Percentiles rank a stretch among this genome's conserved stretches.
These are phyloP conservation scores for Diaporthe caulivora DNA, from an alignment of 2,329 filamentous ascomycete genomes.

Conservation along the genomic window DNA sequence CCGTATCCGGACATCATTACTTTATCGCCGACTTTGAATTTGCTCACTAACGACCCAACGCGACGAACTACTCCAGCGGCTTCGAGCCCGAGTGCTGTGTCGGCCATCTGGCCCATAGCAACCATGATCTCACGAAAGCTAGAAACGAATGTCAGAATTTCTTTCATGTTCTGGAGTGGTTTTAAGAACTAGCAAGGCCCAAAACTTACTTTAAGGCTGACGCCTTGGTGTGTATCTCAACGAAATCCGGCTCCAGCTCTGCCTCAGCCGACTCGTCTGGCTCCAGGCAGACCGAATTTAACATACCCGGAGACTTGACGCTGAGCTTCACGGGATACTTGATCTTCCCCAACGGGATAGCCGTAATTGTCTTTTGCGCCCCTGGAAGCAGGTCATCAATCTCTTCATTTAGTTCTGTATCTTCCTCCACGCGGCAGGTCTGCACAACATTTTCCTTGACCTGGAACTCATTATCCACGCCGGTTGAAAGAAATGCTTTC, in stretches of 20 bases:
- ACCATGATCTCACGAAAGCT: slow-evolving; percentile 27
- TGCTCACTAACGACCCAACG: background rate
- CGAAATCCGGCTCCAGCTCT: background rate
- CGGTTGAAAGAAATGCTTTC: background rate
- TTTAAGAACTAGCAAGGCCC: background rate
- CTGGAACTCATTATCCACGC: background rate
- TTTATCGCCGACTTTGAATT: slow-evolving; percentile 20
- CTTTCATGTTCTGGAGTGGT: background rate
- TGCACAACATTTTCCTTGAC: background rate
- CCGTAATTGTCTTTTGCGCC: background rate
- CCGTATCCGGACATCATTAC: slow-evolving; percentile 31
- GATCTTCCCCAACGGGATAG: background rate
- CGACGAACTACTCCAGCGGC: background rate
- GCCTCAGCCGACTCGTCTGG: slow-evolving; percentile 12
- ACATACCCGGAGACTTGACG: slow-evolving; percentile 17
- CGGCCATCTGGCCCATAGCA: slow-evolving; percentile 14
- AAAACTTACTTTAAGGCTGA: slow-evolving; percentile 18
- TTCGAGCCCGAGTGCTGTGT: background rate
- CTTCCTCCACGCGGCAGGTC: background rate
- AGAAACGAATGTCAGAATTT: background rate
- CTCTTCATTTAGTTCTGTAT: background rate
- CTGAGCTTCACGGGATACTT: slow-evolving; percentile 3
- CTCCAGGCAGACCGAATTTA: slow-evolving; percentile 31
- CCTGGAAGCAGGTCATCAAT: background rate
- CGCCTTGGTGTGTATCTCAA: slow-evolving; percentile 24